Conservation (phyloP, 257 asterid species). For the Phtheirospermum japonicum region DNA sequence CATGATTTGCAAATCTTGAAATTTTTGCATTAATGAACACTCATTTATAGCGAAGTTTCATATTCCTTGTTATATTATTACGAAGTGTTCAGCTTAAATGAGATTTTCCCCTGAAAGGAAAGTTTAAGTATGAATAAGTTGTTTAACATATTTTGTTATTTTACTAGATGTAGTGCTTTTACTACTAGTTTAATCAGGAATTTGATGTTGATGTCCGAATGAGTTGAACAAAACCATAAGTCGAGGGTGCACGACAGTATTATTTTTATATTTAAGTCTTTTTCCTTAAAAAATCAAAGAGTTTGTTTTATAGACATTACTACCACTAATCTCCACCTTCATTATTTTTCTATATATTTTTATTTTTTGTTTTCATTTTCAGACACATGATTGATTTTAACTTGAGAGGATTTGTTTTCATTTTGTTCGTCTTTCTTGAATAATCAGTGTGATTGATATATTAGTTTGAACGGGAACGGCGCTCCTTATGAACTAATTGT, state of each 20-base stretch:
- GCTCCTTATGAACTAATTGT: too few species aligned
- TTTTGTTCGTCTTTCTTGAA: conserved; percentile 4
- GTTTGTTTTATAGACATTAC: neutral
- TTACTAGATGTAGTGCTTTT: too few species aligned
- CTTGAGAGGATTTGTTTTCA: neutral
- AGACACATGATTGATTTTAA: conserved; percentile 17
- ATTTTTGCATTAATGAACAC: too few species aligned
- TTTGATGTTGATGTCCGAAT: conserved; percentile 91
- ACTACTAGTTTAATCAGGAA: too few species aligned
- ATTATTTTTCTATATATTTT: conserved; percentile 18
- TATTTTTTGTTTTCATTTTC: neutral
- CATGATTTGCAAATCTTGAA: too few species aligned
- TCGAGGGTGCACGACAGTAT: conserved; percentile 83
- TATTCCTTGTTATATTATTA: too few species aligned
- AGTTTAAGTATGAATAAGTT: too few species aligned
- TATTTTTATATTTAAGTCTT: conserved; percentile 68
- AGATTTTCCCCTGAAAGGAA: too few species aligned
- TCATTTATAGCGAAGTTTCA: too few species aligned
- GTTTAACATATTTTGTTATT: too few species aligned
- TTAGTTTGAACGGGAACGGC: conserved; percentile 16
- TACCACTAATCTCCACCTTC: neutral
- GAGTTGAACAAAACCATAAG: conserved; percentile 87
- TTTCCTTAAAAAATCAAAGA: neutral
- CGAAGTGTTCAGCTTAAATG: too few species aligned
- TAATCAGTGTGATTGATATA: conserved; percentile 22